Evolutionary conservation across 176 grass and related monocot genomes (phyloP).

Genomic region (Zea luxurians): DNA sequence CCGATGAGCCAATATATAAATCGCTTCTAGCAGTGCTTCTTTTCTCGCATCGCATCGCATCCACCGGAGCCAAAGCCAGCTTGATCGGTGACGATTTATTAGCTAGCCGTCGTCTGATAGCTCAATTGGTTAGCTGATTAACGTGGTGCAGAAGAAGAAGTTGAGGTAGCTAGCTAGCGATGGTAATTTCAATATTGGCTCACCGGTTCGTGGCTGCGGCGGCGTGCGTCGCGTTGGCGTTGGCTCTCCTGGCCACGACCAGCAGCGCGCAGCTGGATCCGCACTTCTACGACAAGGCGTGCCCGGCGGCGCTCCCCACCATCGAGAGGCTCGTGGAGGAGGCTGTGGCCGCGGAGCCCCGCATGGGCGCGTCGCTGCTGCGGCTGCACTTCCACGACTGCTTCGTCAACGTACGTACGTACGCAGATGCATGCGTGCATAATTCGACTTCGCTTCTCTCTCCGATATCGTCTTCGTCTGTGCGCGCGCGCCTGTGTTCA

Average conservation of each 20-base stretch:
- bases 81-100: neutral
- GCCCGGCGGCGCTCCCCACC: conserved; percentile 58
- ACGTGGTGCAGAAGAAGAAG: too few species aligned
- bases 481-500: too few species aligned
- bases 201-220: neutral
- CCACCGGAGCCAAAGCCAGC: neutral
- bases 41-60: neutral
- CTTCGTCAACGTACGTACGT: conserved; percentile 69
- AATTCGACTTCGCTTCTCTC: neutral
- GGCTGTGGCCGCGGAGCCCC: conserved; percentile 51
- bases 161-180: neutral
- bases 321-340: conserved; percentile 54
- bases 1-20: conserved; percentile 38
- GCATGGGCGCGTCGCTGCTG: conserved; percentile 84
- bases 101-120: neutral
- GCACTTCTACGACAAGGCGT: conserved; percentile 64
- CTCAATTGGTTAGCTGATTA: neutral
- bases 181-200: conserved; percentile 3
- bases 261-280: conserved; percentile 49
- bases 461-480: neutral
- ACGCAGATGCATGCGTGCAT: neutral
- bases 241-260: conserved; percentile 31
- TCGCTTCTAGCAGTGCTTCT: neutral
- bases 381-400: conserved; percentile 90
- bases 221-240: conserved; percentile 23